These are phyloP conservation scores for Stereocaulon alpinum DNA, from an alignment of 495 filamentous ascomycete genomes.

Conservation along the genomic window DNA sequence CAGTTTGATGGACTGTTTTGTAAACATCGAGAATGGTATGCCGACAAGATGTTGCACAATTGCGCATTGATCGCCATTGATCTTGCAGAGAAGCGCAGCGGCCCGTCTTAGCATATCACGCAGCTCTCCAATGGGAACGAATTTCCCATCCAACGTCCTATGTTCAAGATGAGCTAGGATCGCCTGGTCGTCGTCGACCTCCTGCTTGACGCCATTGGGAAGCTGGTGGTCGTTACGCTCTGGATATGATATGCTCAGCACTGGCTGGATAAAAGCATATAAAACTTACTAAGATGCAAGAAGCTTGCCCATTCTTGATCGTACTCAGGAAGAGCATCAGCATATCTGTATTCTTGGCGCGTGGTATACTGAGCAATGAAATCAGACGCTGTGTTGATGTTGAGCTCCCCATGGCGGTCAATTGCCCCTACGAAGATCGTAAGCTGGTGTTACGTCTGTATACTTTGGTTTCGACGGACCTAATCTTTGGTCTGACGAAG, in stretches of 20 bases:
- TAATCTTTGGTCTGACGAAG: conserved; percentile 78
- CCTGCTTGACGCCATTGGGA: conserved; percentile 22
- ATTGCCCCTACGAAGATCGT: conserved; percentile 45
- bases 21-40: conserved; percentile 86
- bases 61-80: conserved; percentile 56
- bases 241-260: background rate
- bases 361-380: conserved; percentile 97
- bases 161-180: conserved; percentile 57
- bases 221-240: conserved; percentile 5
- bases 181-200: conserved; percentile 38
- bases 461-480: background rate
- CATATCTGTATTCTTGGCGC: conserved; percentile 81
- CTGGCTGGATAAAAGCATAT: background rate
- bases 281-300: conserved; percentile 35
- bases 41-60: conserved; percentile 77
- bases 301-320: conserved; percentile 51
- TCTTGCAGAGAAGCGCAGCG: conserved; percentile 72
- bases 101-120: conserved; percentile 72
- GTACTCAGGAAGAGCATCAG: conserved; percentile 56
- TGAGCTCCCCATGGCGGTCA: conserved; percentile 55
- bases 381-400: conserved; percentile 83
- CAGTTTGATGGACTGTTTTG: conserved; percentile 87
- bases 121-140: conserved; percentile 62
- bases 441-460: background rate
- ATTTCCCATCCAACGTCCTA: conserved; percentile 51